These are phyloP conservation scores for Arctium lappa DNA, from an alignment of 129 eudicot species.

Conservation along the genomic window DNA sequence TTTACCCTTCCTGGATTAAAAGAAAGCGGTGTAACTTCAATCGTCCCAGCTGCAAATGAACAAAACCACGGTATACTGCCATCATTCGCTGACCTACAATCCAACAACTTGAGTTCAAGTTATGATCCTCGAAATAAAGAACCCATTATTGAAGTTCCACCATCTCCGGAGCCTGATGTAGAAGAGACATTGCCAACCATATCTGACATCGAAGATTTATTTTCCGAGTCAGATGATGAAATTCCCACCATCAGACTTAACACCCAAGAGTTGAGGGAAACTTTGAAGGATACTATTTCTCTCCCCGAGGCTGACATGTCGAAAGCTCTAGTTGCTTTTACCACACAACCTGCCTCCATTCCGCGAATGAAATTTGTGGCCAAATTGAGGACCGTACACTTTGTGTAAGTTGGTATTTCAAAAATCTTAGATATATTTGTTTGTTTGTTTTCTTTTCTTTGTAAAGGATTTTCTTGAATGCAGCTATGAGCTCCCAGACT, in stretches of 20 bases:
- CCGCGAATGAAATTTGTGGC: slow-evolving; percentile 29
- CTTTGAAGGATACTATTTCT: slow-evolving; percentile 14
- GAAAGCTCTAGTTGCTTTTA: slow-evolving; percentile 32
- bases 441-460: neutral
- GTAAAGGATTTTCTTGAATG: neutral
- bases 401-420: slow-evolving; percentile 48
- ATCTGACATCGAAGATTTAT: slow-evolving; percentile 45
- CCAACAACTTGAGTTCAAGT: slow-evolving; percentile 10
- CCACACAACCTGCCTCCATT: slow-evolving; percentile 7
- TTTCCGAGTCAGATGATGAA: slow-evolving; percentile 36
- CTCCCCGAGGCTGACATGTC: slow-evolving; percentile 31
- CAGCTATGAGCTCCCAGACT: slow-evolving; percentile 62
- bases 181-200: neutral
- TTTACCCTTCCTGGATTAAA: slow-evolving; percentile 36
- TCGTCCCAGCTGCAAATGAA: slow-evolving; percentile 19
- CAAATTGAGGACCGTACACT: slow-evolving; percentile 51
- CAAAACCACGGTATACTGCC: slow-evolving; percentile 17
- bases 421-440: neutral
- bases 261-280: slow-evolving; percentile 27
- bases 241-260: slow-evolving; percentile 36
- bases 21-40: slow-evolving; percentile 2
- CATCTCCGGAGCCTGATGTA: slow-evolving; percentile 45
- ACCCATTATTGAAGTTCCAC: slow-evolving; percentile 39
- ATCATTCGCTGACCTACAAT: neutral
- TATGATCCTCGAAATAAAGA: slow-evolving; percentile 16